phyloP scores from a whole-genome alignment of 306 rosid species.

The Inga laurina region DNA sequence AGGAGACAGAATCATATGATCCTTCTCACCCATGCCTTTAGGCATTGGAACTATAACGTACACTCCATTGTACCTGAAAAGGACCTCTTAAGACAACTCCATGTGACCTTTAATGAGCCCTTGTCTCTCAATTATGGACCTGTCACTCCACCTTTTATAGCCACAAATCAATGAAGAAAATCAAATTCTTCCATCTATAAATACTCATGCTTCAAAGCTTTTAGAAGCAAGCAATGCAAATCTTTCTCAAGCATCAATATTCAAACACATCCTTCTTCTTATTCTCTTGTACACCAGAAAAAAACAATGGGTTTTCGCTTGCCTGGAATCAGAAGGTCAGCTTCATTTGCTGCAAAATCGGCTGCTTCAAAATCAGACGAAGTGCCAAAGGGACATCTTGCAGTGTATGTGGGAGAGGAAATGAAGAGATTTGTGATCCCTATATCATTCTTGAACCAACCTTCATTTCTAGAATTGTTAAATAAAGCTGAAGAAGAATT shows the following conservation, averaged over 20 bases:
- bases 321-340: neutral
- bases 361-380: neutral
- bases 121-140: neutral
- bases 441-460: slow-evolving; percentile 24
- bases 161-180: neutral
- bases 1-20: too few species aligned
- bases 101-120: neutral
- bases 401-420: slow-evolving; percentile 29
- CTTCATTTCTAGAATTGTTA: slow-evolving; percentile 4
- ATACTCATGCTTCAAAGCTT: neutral
- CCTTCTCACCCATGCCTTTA: too few species aligned
- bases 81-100: neutral
- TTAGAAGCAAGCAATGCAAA: neutral
- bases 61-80: neutral
- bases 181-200: neutral
- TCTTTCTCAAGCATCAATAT: neutral
- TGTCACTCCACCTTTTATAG: neutral
- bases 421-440: slow-evolving; percentile 25
- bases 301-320: slow-evolving; percentile 7
- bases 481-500: neutral
- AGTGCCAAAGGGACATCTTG: slow-evolving; percentile 28
- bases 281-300: neutral
- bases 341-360: neutral
- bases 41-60: neutral
- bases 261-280: neutral